Evolutionary conservation across 495 filamentous ascomycete species (phyloP).

Genomic region (Talaromyces borbonicus): DNA sequence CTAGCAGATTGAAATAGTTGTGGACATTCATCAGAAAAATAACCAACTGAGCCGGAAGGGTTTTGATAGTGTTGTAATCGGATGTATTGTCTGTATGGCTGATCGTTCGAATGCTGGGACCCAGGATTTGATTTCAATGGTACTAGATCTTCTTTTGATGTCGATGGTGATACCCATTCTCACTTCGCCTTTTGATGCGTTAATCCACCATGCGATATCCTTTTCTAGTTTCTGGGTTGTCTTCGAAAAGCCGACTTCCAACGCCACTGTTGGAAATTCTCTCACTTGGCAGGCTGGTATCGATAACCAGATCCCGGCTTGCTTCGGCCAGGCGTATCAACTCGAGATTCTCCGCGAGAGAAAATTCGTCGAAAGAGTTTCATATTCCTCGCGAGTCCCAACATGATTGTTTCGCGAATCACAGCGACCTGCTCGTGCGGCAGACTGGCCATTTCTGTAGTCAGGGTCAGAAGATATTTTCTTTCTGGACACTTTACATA

Average conservation of each 20-base stretch:
- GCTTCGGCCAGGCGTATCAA: background rate
- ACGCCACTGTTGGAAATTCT: background rate
- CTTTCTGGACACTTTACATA: too few species aligned
- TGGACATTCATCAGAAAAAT: too few species aligned
- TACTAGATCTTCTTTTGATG: background rate
- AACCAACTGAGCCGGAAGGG: too few species aligned
- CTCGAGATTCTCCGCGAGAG: background rate
- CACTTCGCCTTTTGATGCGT: background rate
- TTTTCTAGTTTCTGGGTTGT: background rate
- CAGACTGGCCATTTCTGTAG: background rate
- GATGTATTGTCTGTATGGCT: too few species aligned
- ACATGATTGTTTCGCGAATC: background rate
- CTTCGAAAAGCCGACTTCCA: background rate
- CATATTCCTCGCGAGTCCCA: background rate
- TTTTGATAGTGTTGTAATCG: too few species aligned
- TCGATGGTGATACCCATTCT: slow-evolving; percentile 1
- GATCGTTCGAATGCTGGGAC: background rate
- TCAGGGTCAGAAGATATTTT: background rate
- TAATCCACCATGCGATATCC: slow-evolving; percentile 1
- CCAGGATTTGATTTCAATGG: background rate
- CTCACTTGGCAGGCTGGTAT: background rate
- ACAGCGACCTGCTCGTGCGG: background rate
- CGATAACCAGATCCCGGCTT: background rate
- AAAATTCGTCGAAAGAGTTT: background rate
- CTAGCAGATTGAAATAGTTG: too few species aligned